These are phyloP conservation scores for Linnemannia elongata DNA, from an alignment of 192 early-diverging fungal species.

Conservation along the genomic window DNA sequence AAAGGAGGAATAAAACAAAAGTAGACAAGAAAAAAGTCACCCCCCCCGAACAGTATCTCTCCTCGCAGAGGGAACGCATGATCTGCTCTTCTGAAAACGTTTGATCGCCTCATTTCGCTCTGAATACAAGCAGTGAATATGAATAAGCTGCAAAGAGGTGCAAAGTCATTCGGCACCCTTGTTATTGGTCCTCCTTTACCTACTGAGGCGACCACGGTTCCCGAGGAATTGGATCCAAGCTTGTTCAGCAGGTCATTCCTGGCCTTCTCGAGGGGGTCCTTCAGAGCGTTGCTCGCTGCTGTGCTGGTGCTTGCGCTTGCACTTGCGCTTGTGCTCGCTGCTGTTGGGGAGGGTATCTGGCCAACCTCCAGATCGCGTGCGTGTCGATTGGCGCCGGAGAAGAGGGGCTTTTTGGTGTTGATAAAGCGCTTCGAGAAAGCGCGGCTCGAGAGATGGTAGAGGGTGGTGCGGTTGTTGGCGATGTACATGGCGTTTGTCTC, in stretches of 20 bases:
- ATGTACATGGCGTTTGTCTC: background rate
- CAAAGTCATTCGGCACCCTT: background rate
- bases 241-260: slow-evolving; percentile 41
- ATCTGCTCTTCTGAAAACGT: too few relatives aligned
- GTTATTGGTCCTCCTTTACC: slow-evolving; percentile 4
- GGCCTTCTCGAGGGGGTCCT: slow-evolving; percentile 33
- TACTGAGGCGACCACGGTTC: slow-evolving; percentile 26
- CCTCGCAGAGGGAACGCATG: background rate
- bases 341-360: background rate
- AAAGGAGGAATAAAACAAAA: background rate
- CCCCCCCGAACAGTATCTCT: background rate
- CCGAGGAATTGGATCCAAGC: slow-evolving; percentile 38
- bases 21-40: background rate
- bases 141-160: too few relatives aligned
- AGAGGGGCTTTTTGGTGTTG: slow-evolving; percentile 29
- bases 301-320: background rate
- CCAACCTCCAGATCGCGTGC: slow-evolving; percentile 14
- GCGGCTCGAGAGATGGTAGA: slow-evolving; percentile 5
- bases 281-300: background rate
- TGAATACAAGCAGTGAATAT: too few relatives aligned
- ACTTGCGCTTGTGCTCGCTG: background rate
- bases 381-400: slow-evolving; percentile 18
- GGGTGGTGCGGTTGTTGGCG: slow-evolving; percentile 5
- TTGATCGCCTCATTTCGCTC: too few relatives aligned
- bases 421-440: slow-evolving; percentile 13